Percentiles rank a stretch among this genome's conserved stretches.
phyloP scores from a whole-genome alignment of 208 protist species.

The Trypanosoma lewisi region DNA sequence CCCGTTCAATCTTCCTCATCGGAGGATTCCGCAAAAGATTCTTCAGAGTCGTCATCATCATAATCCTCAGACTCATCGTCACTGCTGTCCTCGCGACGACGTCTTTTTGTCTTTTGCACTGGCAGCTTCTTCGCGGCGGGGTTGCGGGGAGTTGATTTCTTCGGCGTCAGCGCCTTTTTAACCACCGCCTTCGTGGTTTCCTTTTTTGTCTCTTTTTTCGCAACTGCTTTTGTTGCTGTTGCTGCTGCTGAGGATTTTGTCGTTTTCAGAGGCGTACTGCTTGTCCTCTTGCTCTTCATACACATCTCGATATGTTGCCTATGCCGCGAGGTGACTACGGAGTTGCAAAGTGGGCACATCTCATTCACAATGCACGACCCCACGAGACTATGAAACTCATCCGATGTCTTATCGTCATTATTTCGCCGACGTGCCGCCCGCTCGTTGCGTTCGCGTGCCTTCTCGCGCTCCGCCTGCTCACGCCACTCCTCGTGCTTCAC shows the following conservation, averaged over 20 bases:
- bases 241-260: too few species aligned
- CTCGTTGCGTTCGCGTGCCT: slow-evolving; percentile 28
- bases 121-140: slow-evolving; percentile 10
- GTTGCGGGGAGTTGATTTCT: slow-evolving; percentile 8
- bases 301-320: slow-evolving; percentile 59
- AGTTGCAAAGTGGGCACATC: slow-evolving; percentile 64
- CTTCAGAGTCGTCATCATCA: slow-evolving; percentile 25
- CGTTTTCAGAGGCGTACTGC: background rate
- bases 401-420: slow-evolving; percentile 11
- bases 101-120: slow-evolving; percentile 27
- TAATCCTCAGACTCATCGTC: slow-evolving; percentile 24
- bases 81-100: slow-evolving; percentile 17
- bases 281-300: slow-evolving; percentile 14
- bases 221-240: too few species aligned
- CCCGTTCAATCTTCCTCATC: background rate
- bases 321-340: slow-evolving; percentile 48
- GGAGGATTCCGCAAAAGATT: slow-evolving; percentile 1
- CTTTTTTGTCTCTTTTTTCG: slow-evolving; percentile 3
- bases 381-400: slow-evolving; percentile 44
- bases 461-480: slow-evolving; percentile 38
- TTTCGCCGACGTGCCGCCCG: slow-evolving; percentile 37
- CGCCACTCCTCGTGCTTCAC: slow-evolving; percentile 60
- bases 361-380: slow-evolving; percentile 71
- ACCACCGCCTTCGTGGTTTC: background rate
- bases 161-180: slow-evolving; percentile 12